phyloP scores from a whole-genome alignment of 306 rosid genomes.

The Malus fusca region DNA sequence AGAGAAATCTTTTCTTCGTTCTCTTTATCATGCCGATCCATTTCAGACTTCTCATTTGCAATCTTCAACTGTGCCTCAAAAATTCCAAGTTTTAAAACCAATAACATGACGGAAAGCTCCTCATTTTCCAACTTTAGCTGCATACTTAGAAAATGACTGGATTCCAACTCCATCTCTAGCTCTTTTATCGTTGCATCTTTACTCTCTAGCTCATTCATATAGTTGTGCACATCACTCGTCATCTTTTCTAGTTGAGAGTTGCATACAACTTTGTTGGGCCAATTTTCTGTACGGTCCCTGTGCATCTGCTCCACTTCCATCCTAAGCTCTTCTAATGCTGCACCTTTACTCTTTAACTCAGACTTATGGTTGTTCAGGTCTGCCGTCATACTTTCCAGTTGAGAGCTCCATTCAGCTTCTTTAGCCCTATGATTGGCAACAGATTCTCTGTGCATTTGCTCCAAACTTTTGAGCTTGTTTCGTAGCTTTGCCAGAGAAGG shows the following conservation, averaged over 20 bases:
- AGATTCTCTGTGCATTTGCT: slow-evolving; percentile 47
- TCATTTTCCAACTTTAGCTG: slow-evolving; percentile 63
- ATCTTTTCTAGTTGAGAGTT: slow-evolving; percentile 5
- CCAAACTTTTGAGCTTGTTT: slow-evolving; percentile 50
- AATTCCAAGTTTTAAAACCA: slow-evolving; percentile 56
- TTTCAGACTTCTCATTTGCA: slow-evolving; percentile 26
- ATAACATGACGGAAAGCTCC: slow-evolving; percentile 51
- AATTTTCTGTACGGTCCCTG: neutral
- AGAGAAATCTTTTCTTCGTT: slow-evolving; percentile 29
- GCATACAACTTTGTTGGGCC: neutral
- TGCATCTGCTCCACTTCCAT: slow-evolving; percentile 16
- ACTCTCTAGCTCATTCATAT: slow-evolving; percentile 31
- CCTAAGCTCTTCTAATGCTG: slow-evolving; percentile 1
- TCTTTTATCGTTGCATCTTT: slow-evolving; percentile 36
- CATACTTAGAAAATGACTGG: slow-evolving; percentile 26
- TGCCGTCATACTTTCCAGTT: slow-evolving; percentile 22
- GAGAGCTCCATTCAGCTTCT: slow-evolving; percentile 52
- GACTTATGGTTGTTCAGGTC: slow-evolving; percentile 3
- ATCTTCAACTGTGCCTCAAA: slow-evolving; percentile 53
- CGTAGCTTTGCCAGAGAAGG: slow-evolving; percentile 57
- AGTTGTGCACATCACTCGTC: slow-evolving; percentile 28
- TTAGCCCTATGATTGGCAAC: slow-evolving; percentile 37
- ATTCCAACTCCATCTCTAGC: slow-evolving; percentile 49
- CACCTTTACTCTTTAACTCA: slow-evolving; percentile 11
- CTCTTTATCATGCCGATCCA: slow-evolving; percentile 28